These are phyloP conservation scores for Boletus calvinii DNA, from an alignment of 1,284 basidiomycete species.

Conservation along the genomic window DNA sequence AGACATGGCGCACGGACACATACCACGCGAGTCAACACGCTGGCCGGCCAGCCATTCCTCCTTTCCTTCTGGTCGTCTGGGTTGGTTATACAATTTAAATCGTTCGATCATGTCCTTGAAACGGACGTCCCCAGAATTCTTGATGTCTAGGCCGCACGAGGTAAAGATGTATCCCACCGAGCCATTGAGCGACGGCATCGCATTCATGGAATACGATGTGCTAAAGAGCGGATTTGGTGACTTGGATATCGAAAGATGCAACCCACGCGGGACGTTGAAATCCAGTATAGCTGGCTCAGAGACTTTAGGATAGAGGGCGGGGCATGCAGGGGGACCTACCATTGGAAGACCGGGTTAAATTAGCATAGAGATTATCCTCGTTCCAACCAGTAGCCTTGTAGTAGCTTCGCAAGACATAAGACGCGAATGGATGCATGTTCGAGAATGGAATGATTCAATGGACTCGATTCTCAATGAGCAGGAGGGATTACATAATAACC, in stretches of 20 bases:
- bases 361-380: slow-evolving; percentile 91
- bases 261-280: slow-evolving; percentile 76
- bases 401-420: slow-evolving; percentile 87
- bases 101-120: slow-evolving; percentile 89
- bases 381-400: slow-evolving; percentile 94
- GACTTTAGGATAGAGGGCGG: slow-evolving; percentile 4
- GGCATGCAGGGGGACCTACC: slow-evolving; percentile 47
- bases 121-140: slow-evolving; percentile 68
- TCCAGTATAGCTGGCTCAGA: slow-evolving; percentile 71
- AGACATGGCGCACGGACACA: slow-evolving; percentile 31
- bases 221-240: slow-evolving; percentile 88
- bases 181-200: slow-evolving; percentile 89
- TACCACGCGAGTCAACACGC: slow-evolving; percentile 75
- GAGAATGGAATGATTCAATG: neutral
- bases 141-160: slow-evolving; percentile 75
- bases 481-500: slow-evolving; percentile 15
- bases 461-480: no score
- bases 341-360: slow-evolving; percentile 85
- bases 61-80: slow-evolving; percentile 69
- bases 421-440: slow-evolving; percentile 78
- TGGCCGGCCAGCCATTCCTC: slow-evolving; percentile 80
- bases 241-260: slow-evolving; percentile 84
- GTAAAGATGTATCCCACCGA: slow-evolving; percentile 93
- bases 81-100: slow-evolving; percentile 79
- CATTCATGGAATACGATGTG: slow-evolving; percentile 90